Conservation (phyloP, 2,329 filamentous ascomycete species). For the Pseudogymnoascus sp. region DNA sequence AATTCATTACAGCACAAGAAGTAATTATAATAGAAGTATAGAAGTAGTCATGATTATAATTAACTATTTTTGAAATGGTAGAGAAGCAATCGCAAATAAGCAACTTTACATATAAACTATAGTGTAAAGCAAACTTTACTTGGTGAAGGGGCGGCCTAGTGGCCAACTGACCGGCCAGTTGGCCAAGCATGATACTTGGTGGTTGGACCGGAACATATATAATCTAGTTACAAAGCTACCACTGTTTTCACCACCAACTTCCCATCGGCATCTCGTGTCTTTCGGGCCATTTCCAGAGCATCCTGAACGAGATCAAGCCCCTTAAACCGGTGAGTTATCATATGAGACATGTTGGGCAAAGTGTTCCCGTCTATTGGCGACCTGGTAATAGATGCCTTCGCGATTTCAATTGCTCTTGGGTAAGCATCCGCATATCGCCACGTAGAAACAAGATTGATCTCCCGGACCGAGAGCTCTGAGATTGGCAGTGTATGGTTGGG, state of each 20-base stretch:
- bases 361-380: no score
- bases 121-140: no score
- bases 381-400: neutral
- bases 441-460: slow-evolving; percentile 10
- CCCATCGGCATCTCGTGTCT: slow-evolving; percentile 35
- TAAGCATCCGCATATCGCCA: slow-evolving; percentile 11
- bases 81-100: no score
- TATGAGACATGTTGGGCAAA: slow-evolving; percentile 64
- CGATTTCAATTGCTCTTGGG: no score
- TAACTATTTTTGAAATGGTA: no score
- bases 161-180: no score
- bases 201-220: neutral
- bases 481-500: neutral
- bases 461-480: neutral
- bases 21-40: no score
- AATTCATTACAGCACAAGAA: no score
- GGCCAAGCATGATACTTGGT: neutral
- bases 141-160: no score
- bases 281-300: slow-evolving; percentile 80
- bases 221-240: slow-evolving; percentile 14
- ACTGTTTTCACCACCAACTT: slow-evolving; percentile 28
- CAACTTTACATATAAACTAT: no score
- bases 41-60: no score
- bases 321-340: slow-evolving; percentile 78
- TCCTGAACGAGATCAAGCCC: slow-evolving; percentile 73